A percentile compares a stretch with the other conserved stretches of the same genome.
These are phyloP conservation scores for Sporothrix sp. DNA, from an alignment of 2,329 filamentous ascomycete genomes.

Conservation along the genomic window DNA sequence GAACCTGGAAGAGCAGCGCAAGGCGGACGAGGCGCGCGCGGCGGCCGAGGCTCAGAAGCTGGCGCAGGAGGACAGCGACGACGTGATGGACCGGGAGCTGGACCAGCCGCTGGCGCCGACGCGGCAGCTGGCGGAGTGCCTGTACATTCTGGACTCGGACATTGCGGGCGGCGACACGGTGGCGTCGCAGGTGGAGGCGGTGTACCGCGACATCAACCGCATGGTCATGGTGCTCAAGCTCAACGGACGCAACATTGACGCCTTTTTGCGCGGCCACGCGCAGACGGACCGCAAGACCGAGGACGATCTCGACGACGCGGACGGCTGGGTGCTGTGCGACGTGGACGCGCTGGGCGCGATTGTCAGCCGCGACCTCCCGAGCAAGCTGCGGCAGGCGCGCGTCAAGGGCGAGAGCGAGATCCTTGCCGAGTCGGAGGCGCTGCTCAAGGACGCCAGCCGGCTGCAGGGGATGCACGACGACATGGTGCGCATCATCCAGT, in stretches of 20 bases:
- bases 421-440: conserved; percentile 55
- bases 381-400: conserved; percentile 55
- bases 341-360: conserved; percentile 58
- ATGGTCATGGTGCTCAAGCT: conserved; percentile 92
- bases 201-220: conserved; percentile 75
- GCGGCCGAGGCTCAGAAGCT: conserved; percentile 51
- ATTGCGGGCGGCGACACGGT: conserved; percentile 47
- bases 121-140: conserved; percentile 55
- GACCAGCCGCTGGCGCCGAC: conserved; percentile 51
- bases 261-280: conserved; percentile 58
- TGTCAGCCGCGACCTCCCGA: conserved; percentile 53
- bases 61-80: conserved; percentile 60
- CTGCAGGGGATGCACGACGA: conserved; percentile 69
- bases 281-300: conserved; percentile 42
- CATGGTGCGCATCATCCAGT: conserved; percentile 63
- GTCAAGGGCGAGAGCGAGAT: conserved; percentile 60
- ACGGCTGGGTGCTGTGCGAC: conserved; percentile 68
- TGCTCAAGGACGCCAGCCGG: conserved; percentile 60
- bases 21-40: conserved; percentile 43
- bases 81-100: conserved; percentile 51
- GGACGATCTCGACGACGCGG: conserved; percentile 57
- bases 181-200: conserved; percentile 52
- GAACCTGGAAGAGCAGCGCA: conserved; percentile 41
- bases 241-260: conserved; percentile 60
- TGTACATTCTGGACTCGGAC: conserved; percentile 37